A percentile compares a stretch with the other conserved stretches of the same genome.
Evolutionary conservation across 148 eudicot genomes (phyloP).

Genomic region (Simmondsia chinensis): DNA sequence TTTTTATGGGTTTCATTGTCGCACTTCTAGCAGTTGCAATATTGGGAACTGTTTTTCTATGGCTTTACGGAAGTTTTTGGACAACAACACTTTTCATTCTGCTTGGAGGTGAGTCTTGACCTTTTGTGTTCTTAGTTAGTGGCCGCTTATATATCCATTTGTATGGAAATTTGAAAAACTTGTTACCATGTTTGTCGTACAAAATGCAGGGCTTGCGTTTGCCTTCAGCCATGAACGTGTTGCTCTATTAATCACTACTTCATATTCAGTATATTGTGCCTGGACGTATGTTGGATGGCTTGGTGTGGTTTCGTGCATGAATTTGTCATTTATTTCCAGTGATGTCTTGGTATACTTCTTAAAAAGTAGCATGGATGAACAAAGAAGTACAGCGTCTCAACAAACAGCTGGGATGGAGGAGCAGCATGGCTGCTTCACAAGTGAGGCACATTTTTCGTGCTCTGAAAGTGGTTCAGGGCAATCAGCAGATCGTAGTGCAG

Average conservation of each 20-base stretch:
- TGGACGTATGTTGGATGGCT: constrained; percentile 85
- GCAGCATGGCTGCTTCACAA: constrained; percentile 30
- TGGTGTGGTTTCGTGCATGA: constrained; percentile 55
- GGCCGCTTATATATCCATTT: not conserved
- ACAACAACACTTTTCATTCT: constrained; percentile 33
- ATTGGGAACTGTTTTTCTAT: constrained; percentile 32
- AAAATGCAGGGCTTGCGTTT: constrained; percentile 67
- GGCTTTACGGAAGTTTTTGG: constrained; percentile 47
- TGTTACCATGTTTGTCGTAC: not conserved
- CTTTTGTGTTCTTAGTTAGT: not conserved
- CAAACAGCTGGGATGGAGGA: constrained; percentile 52
- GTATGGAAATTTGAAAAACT: not conserved
- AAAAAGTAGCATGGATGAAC: constrained; percentile 48
- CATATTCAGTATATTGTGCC: constrained; percentile 75
- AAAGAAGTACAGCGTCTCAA: constrained; percentile 36
- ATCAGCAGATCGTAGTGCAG: constrained; percentile 53
- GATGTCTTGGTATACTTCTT: constrained; percentile 65
- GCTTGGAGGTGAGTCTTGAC: constrained; percentile 51
- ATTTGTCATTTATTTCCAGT: constrained; percentile 80
- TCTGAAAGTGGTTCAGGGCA: constrained; percentile 38
- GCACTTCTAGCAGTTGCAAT: constrained; percentile 30
- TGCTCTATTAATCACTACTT: constrained; percentile 52
- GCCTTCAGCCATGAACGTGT: constrained; percentile 51
- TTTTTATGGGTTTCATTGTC: constrained; percentile 51
- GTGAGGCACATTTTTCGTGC: constrained; percentile 29